phyloP scores from a whole-genome alignment of 1,284 basidiomycete species.

The Boletus sp. region DNA sequence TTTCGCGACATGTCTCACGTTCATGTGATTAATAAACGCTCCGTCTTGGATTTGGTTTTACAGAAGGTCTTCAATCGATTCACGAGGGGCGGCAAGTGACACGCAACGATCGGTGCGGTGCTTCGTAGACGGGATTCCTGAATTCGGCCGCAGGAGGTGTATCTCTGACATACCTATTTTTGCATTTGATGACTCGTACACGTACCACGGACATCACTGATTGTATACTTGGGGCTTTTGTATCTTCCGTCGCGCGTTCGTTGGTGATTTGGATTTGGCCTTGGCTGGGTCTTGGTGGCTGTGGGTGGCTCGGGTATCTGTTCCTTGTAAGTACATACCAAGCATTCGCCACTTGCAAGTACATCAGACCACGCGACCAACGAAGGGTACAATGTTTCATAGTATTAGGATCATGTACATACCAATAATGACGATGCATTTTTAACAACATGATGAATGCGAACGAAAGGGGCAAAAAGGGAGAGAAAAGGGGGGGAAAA shows the following conservation, averaged over 20 bases:
- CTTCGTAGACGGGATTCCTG: neutral
- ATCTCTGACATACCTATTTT: neutral
- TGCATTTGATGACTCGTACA: conserved; percentile 11
- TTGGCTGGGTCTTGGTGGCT: neutral
- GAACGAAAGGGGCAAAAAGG: neutral
- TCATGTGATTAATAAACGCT: conserved; percentile 27
- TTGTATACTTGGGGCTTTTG: too few species aligned
- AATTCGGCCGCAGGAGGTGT: neutral
- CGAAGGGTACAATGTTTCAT: conserved; percentile 13
- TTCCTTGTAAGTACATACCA: too few species aligned
- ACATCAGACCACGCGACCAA: neutral
- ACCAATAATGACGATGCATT: conserved; percentile 20
- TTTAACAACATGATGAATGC: neutral
- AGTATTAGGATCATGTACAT: conserved; percentile 20
- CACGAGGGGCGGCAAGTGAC: conserved; percentile 24
- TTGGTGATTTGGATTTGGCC: too few species aligned
- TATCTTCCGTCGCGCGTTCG: too few species aligned
- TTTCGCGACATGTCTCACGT: conserved; percentile 3
- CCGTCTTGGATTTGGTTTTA: conserved; percentile 14
- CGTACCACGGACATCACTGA: neutral
- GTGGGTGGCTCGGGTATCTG: too few species aligned
- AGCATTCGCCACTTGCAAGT: neutral
- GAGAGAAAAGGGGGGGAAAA: neutral
- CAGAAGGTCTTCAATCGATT: conserved; percentile 30
- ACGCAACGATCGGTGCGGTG: neutral